phyloP scores from a whole-genome alignment of 2,329 filamentous ascomycete genomes.

The Penicillium sp. region DNA sequence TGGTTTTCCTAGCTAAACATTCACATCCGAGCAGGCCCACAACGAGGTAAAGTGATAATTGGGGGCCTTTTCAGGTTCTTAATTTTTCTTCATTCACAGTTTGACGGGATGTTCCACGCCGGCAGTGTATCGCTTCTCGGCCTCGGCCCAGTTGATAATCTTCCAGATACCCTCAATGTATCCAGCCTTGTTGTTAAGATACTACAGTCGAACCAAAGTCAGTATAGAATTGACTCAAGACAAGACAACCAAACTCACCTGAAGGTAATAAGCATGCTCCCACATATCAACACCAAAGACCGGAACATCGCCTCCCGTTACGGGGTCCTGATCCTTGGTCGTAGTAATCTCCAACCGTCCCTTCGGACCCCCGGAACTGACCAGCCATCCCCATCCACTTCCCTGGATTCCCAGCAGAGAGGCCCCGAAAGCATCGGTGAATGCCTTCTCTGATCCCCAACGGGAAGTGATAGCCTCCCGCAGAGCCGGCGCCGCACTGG shows the following conservation, averaged over 20 bases:
- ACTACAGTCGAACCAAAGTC: slow-evolving; percentile 52
- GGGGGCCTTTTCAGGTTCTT: no score
- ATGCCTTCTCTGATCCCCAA: slow-evolving; percentile 69
- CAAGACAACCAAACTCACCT: slow-evolving; percentile 49
- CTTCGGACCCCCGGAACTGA: slow-evolving; percentile 60
- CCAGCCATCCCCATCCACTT: slow-evolving; percentile 86
- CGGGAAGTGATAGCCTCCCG: slow-evolving; percentile 60
- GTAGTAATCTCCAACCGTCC: slow-evolving; percentile 70
- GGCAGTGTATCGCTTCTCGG: slow-evolving; percentile 63
- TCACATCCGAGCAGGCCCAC: not conserved
- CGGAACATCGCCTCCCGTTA: slow-evolving; percentile 73
- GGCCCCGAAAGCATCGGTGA: slow-evolving; percentile 66
- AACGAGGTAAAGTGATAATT: not conserved
- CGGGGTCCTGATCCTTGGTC: slow-evolving; percentile 84
- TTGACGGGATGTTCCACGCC: slow-evolving; percentile 32
- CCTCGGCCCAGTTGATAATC: slow-evolving; percentile 89
- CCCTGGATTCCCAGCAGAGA: slow-evolving; percentile 73
- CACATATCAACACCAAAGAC: slow-evolving; percentile 86
- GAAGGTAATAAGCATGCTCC: slow-evolving; percentile 91
- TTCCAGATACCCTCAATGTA: slow-evolving; percentile 92
- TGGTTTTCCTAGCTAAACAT: not conserved
- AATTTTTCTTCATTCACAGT: slow-evolving; percentile 14
- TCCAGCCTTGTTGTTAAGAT: slow-evolving; percentile 90
- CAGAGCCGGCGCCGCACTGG: slow-evolving; percentile 59
- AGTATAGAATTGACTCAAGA: not conserved